Evolutionary conservation across 2,329 filamentous ascomycete genomes (phyloP), one percentile per base, ranked within the genome.

Genomic region (Myriangium duriaei): DNA sequence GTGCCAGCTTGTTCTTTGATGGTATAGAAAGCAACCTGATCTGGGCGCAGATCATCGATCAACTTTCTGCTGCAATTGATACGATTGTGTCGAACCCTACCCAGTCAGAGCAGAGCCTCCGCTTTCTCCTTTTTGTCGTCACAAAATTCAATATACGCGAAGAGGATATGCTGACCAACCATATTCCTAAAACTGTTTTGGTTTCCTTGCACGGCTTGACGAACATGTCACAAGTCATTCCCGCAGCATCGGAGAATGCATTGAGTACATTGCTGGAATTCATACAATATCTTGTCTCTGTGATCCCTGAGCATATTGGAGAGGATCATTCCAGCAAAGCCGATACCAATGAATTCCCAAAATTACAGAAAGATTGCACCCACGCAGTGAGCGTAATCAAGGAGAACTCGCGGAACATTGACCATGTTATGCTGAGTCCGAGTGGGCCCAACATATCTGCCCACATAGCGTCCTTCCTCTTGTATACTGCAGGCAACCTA

Each of bases 1-100:
- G 88, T 54, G 91, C 88, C 4, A 93, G 82, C 53, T 80, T 91
- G 29, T 98, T 98, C 61, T 98, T 98, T 49, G 91, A 98, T 54
- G 88, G 88, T 4, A 88, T 96, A 28, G 91, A 98, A 59, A 93
- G 87, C 50, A 81, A 82, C 5, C 67, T 96, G 13, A 94, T 98
- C 32, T 98, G 92, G 67, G 44, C 47, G 11, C 50, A 47, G 21
- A 44, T 59, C 2, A 43, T 51, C 29, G 45, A 42, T 16, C 43
- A 52, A 28, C 24, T 42, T 7, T 21, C 34, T 11, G 37, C 34
- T 11, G 35, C 40, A 7, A 33, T 44, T 9, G 36, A 44, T 12
- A 16, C 13, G n/a, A 24, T 39, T 84, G 40, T 66, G 74, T 10
- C 68, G 91, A 30, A 64, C 91, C 3, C 59, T 63, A 4, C 67